These are phyloP conservation scores for Mucor circinelloides DNA, from an alignment of 371 early-diverging fungal genomes.

Conservation along the genomic window DNA sequence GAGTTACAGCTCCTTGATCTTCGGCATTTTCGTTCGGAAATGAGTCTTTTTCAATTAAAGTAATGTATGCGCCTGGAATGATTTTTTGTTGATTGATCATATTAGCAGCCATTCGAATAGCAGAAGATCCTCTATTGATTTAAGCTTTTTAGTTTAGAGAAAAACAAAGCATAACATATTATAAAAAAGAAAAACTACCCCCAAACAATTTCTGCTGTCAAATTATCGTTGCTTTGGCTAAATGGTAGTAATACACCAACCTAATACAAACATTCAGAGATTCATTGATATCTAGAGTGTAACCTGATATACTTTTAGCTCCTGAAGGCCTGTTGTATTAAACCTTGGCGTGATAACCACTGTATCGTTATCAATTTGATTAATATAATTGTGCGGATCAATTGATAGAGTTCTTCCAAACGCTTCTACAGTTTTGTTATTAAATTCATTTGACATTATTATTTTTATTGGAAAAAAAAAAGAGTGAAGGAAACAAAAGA, in stretches of 20 bases:
- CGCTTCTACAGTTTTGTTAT: conserved; percentile 14
- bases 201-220: conserved; percentile 48
- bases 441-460: conserved; percentile 12
- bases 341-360: conserved; percentile 29
- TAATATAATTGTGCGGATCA: conserved; percentile 29
- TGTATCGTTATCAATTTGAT: conserved; percentile 36
- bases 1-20: conserved; percentile 40
- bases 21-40: conserved; percentile 44
- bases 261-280: conserved; percentile 8
- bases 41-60: conserved; percentile 56
- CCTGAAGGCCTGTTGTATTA: conserved; percentile 31
- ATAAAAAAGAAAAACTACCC: conserved; percentile 21
- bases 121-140: conserved; percentile 49
- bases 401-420: conserved; percentile 26
- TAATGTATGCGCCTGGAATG: conserved; percentile 56
- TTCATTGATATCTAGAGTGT: not conserved
- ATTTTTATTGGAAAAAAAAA: not conserved
- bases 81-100: conserved; percentile 50
- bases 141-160: not conserved
- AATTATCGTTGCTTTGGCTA: conserved; percentile 36
- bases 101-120: conserved; percentile 54
- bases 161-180: not conserved
- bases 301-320: conserved; percentile 28
- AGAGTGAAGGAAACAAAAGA: not conserved
- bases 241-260: conserved; percentile 45